Base-by-base conservation (phyloP, 192 early-diverging fungal genomes). In the Backusella parvicylindrica region DNA sequence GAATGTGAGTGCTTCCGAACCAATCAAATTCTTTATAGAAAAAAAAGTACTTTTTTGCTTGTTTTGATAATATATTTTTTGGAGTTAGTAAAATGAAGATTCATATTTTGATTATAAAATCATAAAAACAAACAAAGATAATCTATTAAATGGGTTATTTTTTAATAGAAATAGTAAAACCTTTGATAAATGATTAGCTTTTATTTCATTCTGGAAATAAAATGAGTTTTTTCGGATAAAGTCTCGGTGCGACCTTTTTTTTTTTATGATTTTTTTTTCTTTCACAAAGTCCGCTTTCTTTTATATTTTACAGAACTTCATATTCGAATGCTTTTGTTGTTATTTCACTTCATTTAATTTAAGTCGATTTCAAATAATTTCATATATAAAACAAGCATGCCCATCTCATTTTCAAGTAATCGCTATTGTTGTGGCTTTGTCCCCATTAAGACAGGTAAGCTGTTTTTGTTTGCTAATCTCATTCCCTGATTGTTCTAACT, bases 401-500 rank as follows among this genome's bases (percentile, higher is more conserved):
- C 68, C 15, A 23, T 70, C 26, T 40, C 38, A 70, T 70, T 70
- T 12, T 40, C 38, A 70, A 70, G 40, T 30, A 41, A 41, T 40
- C 36, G 35, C 21, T 32, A 32, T n/a, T 73, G 72, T 40, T 73
- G 56, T 31, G 72, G 72, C 0, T 64, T 64, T 8, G 26, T 73
- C 65, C 72, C 72, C 8, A 64, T 73, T 26, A 73, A 73, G 63
- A 73, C 72, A 73, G 72, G 72, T 65, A 73, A 60, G 23, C 15
- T 26, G 11, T 11, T 53, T 53, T 50, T 21, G 6, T 50, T n/a
- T 26, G 53, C 4, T 60, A 60, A 2, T 60, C 21, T 28, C 26
- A 60, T 60, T 28, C 11, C 0, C 26, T 12, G 53, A 12, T 28
- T 60, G 3, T 30, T 31, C 43, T 47, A 47, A 47, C 6, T n/a